A percentile compares a stretch with the other conserved stretches of the same genome.
Evolutionary conservation across 169 alveolate species (phyloP).

Genomic region (Plasmodium coatneyi): DNA sequence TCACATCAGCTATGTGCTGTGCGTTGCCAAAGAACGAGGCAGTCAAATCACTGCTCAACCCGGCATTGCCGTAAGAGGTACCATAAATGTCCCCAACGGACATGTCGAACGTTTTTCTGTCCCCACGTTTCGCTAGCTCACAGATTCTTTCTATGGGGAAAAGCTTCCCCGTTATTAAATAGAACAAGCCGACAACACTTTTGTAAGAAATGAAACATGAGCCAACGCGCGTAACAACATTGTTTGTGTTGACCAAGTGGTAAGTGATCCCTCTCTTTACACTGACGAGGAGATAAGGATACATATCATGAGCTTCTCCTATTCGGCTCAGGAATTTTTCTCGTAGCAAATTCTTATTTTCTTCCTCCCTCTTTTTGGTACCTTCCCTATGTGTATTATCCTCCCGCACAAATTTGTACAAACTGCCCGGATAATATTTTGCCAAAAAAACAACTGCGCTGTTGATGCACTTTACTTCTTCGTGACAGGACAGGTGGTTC

Average conservation of each 20-base stretch:
- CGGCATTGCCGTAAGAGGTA: constrained; percentile 31
- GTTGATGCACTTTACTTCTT: constrained; percentile 45
- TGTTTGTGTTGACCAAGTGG: constrained; percentile 20
- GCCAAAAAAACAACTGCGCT: constrained; percentile 10
- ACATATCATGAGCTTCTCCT: not conserved
- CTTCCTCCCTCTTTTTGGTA: not conserved
- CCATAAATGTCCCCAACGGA: constrained; percentile 72
- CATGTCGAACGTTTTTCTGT: constrained; percentile 47
- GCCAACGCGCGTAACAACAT: constrained; percentile 27
- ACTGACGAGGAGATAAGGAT: constrained; percentile 32
- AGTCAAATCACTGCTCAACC: constrained; percentile 27
- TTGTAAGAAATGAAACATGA: constrained; percentile 22
- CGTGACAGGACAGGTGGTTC: not conserved
- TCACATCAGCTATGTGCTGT: not conserved
- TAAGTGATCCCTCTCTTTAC: constrained; percentile 44
- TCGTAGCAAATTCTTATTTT: not conserved
- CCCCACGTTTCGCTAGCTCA: constrained; percentile 29
- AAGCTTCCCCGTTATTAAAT: constrained; percentile 33
- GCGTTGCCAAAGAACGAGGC: constrained; percentile 70
- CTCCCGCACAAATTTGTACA: constrained; percentile 21
- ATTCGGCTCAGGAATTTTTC: not conserved
- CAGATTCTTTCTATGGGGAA: constrained; percentile 32
- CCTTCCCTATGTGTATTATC: not conserved
- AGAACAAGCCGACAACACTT: constrained; percentile 11
- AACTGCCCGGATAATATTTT: constrained; percentile 7